Percentiles rank a stretch among this genome's conserved stretches.
phyloP scores from a whole-genome alignment of 306 rosid genomes.

The Prunus padus region DNA sequence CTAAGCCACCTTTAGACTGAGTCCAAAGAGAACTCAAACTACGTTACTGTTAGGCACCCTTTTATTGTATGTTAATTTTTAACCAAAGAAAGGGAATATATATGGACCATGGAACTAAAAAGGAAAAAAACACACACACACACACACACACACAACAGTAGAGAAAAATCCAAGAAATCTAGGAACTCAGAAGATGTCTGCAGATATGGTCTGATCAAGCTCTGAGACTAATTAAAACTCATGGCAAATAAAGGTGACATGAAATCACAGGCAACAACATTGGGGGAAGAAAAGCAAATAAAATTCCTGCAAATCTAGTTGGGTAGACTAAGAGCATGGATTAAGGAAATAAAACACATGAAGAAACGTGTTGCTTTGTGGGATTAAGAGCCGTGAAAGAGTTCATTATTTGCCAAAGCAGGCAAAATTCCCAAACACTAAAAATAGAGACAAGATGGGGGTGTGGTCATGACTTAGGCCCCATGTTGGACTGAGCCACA shows the following conservation, averaged over 20 bases:
- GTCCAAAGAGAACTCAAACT: neutral
- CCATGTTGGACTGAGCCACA: conserved; percentile 34
- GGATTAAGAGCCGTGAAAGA: conserved; percentile 32
- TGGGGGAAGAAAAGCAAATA: neutral
- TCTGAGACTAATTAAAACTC: conserved; percentile 14
- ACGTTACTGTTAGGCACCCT: conserved; percentile 6
- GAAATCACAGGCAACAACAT: conserved; percentile 39
- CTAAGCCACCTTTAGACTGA: conserved; percentile 9
- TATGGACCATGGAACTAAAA: conserved; percentile 4
- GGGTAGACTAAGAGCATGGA: conserved; percentile 3
- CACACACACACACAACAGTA: conserved; percentile 19
- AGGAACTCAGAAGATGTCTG: conserved; percentile 14
- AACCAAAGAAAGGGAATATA: conserved; percentile 6
- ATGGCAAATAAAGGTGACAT: conserved; percentile 25
- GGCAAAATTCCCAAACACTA: conserved; percentile 22
- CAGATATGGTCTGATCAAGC: neutral
- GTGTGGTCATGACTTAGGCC: conserved; percentile 33
- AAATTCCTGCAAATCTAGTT: neutral
- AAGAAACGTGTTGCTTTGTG: conserved; percentile 13
- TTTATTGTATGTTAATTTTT: conserved; percentile 25
- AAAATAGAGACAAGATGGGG: conserved; percentile 35
- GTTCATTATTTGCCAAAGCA: conserved; percentile 23
- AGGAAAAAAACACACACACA: neutral
- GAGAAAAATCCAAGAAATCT: conserved; percentile 26
- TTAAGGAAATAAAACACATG: conserved; percentile 15